Evolutionary conservation across 139 green algal species (phyloP).

Genomic region (Chlorella sp.): DNA sequence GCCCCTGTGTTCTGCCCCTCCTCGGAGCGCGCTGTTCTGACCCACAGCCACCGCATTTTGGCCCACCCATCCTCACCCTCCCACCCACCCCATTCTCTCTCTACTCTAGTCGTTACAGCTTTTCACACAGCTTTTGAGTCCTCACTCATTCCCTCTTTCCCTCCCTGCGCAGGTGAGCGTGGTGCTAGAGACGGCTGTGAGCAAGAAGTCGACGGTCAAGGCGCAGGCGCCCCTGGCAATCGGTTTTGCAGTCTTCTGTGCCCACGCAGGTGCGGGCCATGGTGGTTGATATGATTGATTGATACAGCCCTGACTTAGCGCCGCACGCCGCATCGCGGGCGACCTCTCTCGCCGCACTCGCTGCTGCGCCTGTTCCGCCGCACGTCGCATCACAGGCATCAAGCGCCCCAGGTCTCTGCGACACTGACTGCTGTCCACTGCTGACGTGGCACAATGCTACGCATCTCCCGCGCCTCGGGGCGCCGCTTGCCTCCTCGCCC

Average conservation of each 20-base stretch:
- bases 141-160: background rate
- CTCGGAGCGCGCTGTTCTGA: background rate
- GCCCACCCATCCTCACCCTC: too few species aligned
- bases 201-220: constrained; percentile 11
- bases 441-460: too few species aligned
- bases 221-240: constrained; percentile 46
- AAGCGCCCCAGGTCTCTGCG: background rate
- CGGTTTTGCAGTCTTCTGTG: constrained; percentile 51
- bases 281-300: background rate
- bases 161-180: background rate
- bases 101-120: background rate
- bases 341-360: too few species aligned
- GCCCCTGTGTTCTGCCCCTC: too few species aligned
- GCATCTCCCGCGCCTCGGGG: too few species aligned
- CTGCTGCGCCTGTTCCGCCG: too few species aligned
- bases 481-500: too few species aligned
- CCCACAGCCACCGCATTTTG: background rate
- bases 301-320: background rate
- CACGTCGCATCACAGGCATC: background rate
- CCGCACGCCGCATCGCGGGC: background rate
- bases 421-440: too few species aligned
- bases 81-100: background rate
- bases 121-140: background rate
- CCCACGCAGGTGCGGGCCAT: constrained; percentile 44
- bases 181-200: constrained; percentile 44